Conservation (phyloP, 2,329 filamentous ascomycete genomes). For the Pestalotiopsis sp. region DNA sequence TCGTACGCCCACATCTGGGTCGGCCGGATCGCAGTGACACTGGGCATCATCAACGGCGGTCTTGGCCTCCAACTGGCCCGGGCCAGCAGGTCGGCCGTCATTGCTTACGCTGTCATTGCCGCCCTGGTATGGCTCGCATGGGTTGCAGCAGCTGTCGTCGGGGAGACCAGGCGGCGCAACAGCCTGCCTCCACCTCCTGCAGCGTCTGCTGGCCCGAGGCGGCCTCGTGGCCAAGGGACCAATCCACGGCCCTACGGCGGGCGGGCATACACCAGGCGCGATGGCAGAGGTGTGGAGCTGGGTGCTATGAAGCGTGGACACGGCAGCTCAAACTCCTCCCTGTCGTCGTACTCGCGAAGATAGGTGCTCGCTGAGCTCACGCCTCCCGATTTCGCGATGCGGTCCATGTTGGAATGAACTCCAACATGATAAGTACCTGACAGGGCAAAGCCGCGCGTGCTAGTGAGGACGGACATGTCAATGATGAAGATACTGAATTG, state of each 20-base stretch:
- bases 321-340: background rate
- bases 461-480: too few species aligned
- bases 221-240: background rate
- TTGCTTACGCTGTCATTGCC: conserved; percentile 41
- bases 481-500: too few species aligned
- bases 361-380: background rate
- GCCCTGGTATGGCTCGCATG: conserved; percentile 39
- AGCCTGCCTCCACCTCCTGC: background rate
- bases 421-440: background rate
- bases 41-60: conserved; percentile 48
- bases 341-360: background rate
- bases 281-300: background rate
- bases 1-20: conserved; percentile 45
- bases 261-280: background rate
- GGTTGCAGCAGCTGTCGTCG: conserved; percentile 33
- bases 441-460: too few species aligned
- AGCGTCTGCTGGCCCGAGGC: background rate
- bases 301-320: background rate
- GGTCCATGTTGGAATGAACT: background rate
- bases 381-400: background rate
- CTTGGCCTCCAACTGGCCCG: conserved; percentile 41
- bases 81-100: conserved; percentile 27
- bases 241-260: conserved; percentile 20
- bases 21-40: conserved; percentile 38
- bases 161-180: conserved; percentile 25